Base-by-base conservation (phyloP, 2,329 filamentous ascomycete genomes). In the Stagonosporopsis vannaccii region DNA sequence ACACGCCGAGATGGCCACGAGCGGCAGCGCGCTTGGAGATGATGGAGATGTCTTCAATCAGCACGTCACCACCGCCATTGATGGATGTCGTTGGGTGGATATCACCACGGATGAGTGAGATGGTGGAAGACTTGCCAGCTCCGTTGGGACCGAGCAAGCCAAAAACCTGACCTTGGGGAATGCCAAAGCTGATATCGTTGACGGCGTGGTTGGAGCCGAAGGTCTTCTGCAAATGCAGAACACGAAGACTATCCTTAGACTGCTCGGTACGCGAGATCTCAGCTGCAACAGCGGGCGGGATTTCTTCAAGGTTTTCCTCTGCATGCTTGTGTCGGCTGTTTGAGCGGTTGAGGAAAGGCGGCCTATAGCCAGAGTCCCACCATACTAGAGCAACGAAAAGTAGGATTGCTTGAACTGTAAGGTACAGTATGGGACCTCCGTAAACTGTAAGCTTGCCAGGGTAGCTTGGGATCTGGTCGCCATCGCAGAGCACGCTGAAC, bases 141-240 rank as follows among this genome's bases (percentile, higher is more conserved):
- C 93, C 92, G 70, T 97, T 97, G 15, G 93, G 92, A 0, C 93
- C 93, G 1, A 98, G 84, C 0, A 97, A 82, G 0, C 92, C 92
- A 76, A 96, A 97, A 0, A 96, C 90, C 72, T 97, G 90, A 45
- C 90, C 89, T 44, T 85, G 86, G 15, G 85, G 84, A 28, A 97
- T 89, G 17, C 89, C 89, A 67, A 97, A 97, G 0, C 89, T 91
- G 37, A 96, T 85, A 66, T 97, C 90, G 65, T 96, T 88, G n/a
- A 97, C 92, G 3, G 91, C 93, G 0, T 73, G 72, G 63, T 89
- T 88, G 59, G 83, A 83, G 13, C 87, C 85, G 64, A 97, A 97
- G 0, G 84, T 82, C 75, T 97, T 97, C 28, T 88, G 91, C 2
- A 96, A 79, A 71, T 96, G 86, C 39, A 90, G 76, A 4, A 96